These are phyloP conservation scores for Tetraselmis chui DNA, from an alignment of 139 green algal species.

Conservation along the genomic window DNA sequence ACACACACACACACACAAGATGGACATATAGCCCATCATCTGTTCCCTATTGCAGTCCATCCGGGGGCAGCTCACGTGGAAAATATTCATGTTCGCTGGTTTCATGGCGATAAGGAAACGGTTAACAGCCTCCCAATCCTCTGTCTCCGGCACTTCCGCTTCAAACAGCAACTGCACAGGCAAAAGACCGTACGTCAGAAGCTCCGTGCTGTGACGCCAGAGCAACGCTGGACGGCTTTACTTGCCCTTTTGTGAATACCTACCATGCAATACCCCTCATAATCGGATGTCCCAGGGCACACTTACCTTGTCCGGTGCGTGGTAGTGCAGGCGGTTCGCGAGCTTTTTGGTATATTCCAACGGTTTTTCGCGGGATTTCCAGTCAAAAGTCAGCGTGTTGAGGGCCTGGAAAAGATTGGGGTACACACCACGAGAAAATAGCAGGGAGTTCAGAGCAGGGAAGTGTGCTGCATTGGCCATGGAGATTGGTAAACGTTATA, in stretches of 20 bases:
- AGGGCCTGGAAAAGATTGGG: no score
- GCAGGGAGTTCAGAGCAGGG: neutral
- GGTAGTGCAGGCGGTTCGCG: neutral
- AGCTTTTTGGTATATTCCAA: neutral
- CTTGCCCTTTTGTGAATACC: no score
- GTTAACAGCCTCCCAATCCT: slow-evolving; percentile 13
- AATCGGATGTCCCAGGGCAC: neutral
- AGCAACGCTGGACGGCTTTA: no score
- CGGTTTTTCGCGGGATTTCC: neutral
- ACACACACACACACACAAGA: no score
- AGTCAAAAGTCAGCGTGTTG: neutral
- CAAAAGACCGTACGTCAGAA: no score
- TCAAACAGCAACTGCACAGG: slow-evolving; percentile 13
- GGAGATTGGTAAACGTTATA: no score
- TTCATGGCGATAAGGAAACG: slow-evolving; percentile 20
- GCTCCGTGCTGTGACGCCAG: no score
- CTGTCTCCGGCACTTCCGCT: neutral
- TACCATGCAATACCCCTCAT: no score
- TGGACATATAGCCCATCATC: no score
- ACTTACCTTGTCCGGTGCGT: neutral
- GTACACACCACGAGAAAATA: no score
- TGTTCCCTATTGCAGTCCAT: no score
- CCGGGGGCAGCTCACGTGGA: slow-evolving; percentile 13
- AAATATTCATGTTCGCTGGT: slow-evolving; percentile 17
- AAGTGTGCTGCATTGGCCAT: neutral